Base-by-base conservation (phyloP, 2,329 filamentous ascomycete genomes). In the Hymenoscyphus fructigenus region DNA sequence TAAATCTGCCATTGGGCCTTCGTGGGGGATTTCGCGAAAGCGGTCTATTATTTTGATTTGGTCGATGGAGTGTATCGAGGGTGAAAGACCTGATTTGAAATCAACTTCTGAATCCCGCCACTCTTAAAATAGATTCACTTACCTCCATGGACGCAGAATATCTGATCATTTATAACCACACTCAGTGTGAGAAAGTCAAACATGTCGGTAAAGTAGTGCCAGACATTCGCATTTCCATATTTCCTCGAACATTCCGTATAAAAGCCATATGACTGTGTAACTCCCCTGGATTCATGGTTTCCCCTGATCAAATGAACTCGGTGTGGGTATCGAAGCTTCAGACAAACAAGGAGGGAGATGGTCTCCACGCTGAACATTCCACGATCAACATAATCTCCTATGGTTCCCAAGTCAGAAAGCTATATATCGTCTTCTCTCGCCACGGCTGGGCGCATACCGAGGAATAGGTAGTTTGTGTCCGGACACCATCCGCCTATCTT, bases 201-300 rank as follows among this genome's bases (percentile, higher is more conserved):
- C 93, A 99, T 98, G 80, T 99, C 95, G 70, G 95, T 99, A 77
- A 99, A 99, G 78, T 98, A 95, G 79, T 99, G 95, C 95, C 95
- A 99, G 26, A 99, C 95, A 74, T 95, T 97, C 69, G 95, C 93
- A 76, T 97, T 98, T 76, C 95, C 95, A 79, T 99, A 99, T 80
- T 99, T 99, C 71, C 95, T 90, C 23, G 91, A 93, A 79, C 95
- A 99, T 77, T 99, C 95, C 26, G 95, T 98, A 77, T 99, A 99
- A 81, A 99, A 99, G 64, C 95, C 95, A 79, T 99, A 99, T 32
- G 94, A 98, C 79, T 99, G 95, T 12, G 95, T 99, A 62, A 99
- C 95, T 74, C 95, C 95, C 73, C 95, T 90, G 64, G 93, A 97
- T 80, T 99, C 95, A 80, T 99, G 95, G 79, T 99, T 99, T 71